Base-by-base conservation (phyloP, 1,139 yeast genomes). In the Debaryomycetaceae sp. region DNA sequence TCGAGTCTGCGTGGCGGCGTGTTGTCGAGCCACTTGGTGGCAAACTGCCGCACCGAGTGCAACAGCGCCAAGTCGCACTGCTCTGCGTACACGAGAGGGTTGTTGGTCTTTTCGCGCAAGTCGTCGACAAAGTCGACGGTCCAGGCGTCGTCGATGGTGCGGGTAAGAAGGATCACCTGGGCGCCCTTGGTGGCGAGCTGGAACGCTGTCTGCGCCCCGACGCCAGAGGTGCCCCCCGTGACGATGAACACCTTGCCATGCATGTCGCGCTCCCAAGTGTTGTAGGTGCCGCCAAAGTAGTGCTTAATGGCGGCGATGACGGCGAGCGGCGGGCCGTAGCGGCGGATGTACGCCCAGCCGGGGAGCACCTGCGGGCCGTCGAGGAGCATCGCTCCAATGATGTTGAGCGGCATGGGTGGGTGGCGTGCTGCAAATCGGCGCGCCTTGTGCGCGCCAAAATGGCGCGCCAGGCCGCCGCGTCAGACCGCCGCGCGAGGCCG, bases 11-110 rank as follows among this genome's bases (percentile, higher is more conserved):
- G 68, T 5, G 96, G 94, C 1, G 96, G 95, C 24, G 78, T 65
- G 50, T 84, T 88, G 54, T 91, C 95, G 37, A 91, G 66, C 97
- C 97, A 91, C 41, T 71, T 78, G 2, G 98, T 89, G 18, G 96
- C 96, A 62, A 91, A 91, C 51, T 79, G 78, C 43, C 98, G 69
- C n/a, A 91, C 70, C 5, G 89, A 78, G 50, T 80, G 65, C 38
- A 91, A 62, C 34, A 85, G 79, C 16, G 76, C 67, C 38, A 91
- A 64, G 53, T 93, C 94, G 54, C 95, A 86, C 43, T 79, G 75
- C 49, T 91, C 98, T 9, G 93, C 93, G 52, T 85, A 89, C 23
- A 91, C 75, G 67, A 89, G 54, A 34, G 72, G 71, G 56, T 89
- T 91, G 29, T 68, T 67, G 18, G 91, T 79, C 18, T 55, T 58